Percentiles rank a stretch among this genome's conserved stretches.
phyloP scores from a whole-genome alignment of 345 rosid genomes.

The Arabidopsis suecica region DNA sequence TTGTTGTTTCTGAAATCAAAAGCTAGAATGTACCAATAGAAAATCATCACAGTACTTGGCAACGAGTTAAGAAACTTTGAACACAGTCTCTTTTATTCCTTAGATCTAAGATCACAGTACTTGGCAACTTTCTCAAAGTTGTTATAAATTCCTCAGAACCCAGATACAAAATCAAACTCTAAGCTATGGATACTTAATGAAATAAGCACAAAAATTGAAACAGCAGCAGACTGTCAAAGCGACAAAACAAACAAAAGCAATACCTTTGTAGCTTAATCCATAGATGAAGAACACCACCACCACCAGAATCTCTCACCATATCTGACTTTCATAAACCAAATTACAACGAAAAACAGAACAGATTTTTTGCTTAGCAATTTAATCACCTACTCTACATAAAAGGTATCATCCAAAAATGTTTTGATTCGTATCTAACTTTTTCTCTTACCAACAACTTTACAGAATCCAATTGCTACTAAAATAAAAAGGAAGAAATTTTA shows the following conservation, averaged over 20 bases:
- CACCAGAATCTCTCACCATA: conserved; percentile 38
- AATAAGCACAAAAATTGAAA: not conserved
- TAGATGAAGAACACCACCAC: conserved; percentile 39
- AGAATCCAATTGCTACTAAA: conserved; percentile 4
- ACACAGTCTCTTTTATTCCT: not conserved
- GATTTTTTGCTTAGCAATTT: conserved; percentile 26
- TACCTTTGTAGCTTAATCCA: conserved; percentile 50
- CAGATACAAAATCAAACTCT: conserved; percentile 19
- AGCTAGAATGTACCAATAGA: not conserved
- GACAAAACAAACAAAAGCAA: conserved; percentile 10
- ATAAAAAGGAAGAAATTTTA: not conserved
- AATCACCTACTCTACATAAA: conserved; percentile 12
- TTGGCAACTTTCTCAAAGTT: conserved; percentile 13
- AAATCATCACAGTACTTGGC: conserved; percentile 9
- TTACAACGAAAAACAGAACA: not conserved
- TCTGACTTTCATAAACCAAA: conserved; percentile 9
- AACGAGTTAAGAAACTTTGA: conserved; percentile 7
- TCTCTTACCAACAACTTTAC: conserved; percentile 11
- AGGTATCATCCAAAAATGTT: not conserved
- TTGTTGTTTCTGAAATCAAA: conserved; percentile 5
- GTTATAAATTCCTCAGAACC: conserved; percentile 23
- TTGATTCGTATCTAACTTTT: conserved; percentile 5
- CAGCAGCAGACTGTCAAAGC: not conserved
- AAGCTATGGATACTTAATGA: not conserved
- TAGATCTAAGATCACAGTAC: conserved; percentile 32